phyloP scores from a whole-genome alignment of 2,329 filamentous ascomycete genomes.

The Arthroderma uncinatum region DNA sequence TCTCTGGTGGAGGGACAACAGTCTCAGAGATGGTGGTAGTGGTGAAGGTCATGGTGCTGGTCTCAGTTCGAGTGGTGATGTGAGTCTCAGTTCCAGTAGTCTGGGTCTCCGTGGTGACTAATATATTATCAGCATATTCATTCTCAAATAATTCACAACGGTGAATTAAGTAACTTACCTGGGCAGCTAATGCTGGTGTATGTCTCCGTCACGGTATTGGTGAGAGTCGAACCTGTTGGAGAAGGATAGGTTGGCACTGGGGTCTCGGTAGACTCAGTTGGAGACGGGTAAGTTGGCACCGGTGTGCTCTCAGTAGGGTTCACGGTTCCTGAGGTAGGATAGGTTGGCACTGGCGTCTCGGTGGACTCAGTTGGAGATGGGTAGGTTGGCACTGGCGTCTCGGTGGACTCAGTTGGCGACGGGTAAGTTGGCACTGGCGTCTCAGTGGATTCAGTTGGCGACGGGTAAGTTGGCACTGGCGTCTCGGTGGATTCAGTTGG shows the following conservation, averaged over 20 bases:
- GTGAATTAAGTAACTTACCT: neutral
- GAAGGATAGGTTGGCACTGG: neutral
- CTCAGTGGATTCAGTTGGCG: constrained; percentile 7
- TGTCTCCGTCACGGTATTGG: constrained; percentile 1
- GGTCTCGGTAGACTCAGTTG: neutral
- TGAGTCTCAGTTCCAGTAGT: constrained; percentile 3
- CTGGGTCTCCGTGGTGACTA: neutral
- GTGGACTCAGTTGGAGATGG: neutral
- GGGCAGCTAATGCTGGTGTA: constrained; percentile 6
- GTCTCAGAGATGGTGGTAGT: neutral
- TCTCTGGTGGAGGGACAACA: neutral
- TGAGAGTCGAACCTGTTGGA: neutral
- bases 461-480: neutral
- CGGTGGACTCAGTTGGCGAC: neutral
- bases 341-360: neutral
- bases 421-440: neutral
- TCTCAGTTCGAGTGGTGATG: neutral
- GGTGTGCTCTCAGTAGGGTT: neutral
- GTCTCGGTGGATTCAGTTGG: neutral
- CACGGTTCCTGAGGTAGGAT: neutral
- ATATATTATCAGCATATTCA: neutral
- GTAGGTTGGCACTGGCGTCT: neutral
- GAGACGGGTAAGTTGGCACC: neutral
- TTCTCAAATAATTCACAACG: neutral
- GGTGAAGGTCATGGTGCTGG: constrained; percentile 1